Evolutionary conservation across 2,329 filamentous ascomycete species (phyloP).

Genomic region (Sporothrix schenckii): DNA sequence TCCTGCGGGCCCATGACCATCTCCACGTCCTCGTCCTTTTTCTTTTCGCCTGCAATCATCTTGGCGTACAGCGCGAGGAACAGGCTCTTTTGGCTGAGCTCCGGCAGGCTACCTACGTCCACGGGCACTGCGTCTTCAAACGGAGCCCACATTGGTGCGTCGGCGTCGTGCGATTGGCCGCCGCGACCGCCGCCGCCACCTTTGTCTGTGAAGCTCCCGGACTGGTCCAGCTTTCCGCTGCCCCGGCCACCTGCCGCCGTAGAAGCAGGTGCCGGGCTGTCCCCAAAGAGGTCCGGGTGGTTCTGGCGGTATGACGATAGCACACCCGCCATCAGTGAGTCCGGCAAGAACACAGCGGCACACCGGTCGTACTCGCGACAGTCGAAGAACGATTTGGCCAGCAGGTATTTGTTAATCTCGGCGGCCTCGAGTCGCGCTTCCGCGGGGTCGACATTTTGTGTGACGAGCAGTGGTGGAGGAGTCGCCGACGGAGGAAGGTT

Average conservation of each 20-base stretch:
- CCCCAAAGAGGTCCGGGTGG: slow-evolving; percentile 36
- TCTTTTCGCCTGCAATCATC: slow-evolving; percentile 90
- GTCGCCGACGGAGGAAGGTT: slow-evolving; percentile 35
- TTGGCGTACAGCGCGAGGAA: slow-evolving; percentile 93
- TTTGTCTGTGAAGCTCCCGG: background rate
- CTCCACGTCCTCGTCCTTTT: slow-evolving; percentile 93
- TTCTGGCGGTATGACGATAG: slow-evolving; percentile 54
- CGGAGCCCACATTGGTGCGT: slow-evolving; percentile 9
- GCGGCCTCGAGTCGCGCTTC: slow-evolving; percentile 76
- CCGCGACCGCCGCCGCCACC: background rate
- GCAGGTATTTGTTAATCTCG: slow-evolving; percentile 80
- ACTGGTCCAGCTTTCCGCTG: background rate
- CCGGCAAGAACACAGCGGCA: slow-evolving; percentile 83
- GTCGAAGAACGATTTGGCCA: slow-evolving; percentile 94
- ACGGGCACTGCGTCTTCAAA: slow-evolving; percentile 31
- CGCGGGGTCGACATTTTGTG: slow-evolving; percentile 65
- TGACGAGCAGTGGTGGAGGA: slow-evolving; percentile 48
- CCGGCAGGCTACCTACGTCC: slow-evolving; percentile 48
- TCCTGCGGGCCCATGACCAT: slow-evolving; percentile 96
- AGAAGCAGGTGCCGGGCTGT: slow-evolving; percentile 35
- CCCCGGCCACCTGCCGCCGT: slow-evolving; percentile 5
- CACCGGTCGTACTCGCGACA: slow-evolving; percentile 94
- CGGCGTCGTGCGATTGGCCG: background rate
- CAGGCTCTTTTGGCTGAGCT: slow-evolving; percentile 83
- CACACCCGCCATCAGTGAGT: slow-evolving; percentile 71